Evolutionary conservation across 768 basidiomycete species (phyloP).

Genomic region (Dendrothele bispora): DNA sequence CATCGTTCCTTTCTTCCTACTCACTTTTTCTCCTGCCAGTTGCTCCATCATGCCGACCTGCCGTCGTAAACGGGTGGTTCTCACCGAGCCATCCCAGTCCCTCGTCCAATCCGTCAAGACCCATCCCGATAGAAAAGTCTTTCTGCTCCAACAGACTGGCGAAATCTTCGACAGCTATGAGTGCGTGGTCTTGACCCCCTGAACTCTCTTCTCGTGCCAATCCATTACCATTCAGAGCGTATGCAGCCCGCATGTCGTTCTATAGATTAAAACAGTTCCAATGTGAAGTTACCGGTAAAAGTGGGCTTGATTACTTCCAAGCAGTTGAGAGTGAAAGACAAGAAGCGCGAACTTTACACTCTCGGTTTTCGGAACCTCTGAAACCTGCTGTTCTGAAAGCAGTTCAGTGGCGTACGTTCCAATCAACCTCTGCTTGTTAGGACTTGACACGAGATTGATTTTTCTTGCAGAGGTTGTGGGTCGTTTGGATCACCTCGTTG

Average conservation of each 20-base stretch:
- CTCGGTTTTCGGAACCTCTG: conserved; percentile 88
- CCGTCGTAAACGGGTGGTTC: conserved; percentile 86
- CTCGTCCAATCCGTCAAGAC: conserved; percentile 65
- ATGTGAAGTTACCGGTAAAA: conserved; percentile 96
- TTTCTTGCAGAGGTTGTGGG: conserved; percentile 94
- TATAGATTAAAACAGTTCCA: conserved; percentile 94
- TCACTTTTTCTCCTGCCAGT: conserved; percentile 18
- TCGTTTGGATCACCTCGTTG: conserved; percentile 91
- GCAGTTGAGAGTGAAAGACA: conserved; percentile 89
- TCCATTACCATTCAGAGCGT: conserved; percentile 49
- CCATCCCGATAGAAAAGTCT: conserved; percentile 76
- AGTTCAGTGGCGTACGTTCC: conserved; percentile 93
- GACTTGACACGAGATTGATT: conserved; percentile 17
- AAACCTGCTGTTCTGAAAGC: conserved; percentile 89
- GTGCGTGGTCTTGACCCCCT: conserved; percentile 50
- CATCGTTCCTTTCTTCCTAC: conserved; percentile 51
- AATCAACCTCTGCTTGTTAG: conserved; percentile 15
- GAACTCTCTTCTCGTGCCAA: conserved; percentile 21
- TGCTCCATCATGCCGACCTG: conserved; percentile 73
- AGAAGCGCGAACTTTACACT: conserved; percentile 87
- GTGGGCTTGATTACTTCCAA: conserved; percentile 90
- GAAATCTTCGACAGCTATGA: conserved; percentile 98
- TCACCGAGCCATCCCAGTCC: conserved; percentile 75
- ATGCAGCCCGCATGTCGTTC: conserved; percentile 91
- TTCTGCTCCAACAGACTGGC: conserved; percentile 90